phyloP scores from a whole-genome alignment of 805 yeast genomes.

The Wickerhamiella allomyrinae region DNA sequence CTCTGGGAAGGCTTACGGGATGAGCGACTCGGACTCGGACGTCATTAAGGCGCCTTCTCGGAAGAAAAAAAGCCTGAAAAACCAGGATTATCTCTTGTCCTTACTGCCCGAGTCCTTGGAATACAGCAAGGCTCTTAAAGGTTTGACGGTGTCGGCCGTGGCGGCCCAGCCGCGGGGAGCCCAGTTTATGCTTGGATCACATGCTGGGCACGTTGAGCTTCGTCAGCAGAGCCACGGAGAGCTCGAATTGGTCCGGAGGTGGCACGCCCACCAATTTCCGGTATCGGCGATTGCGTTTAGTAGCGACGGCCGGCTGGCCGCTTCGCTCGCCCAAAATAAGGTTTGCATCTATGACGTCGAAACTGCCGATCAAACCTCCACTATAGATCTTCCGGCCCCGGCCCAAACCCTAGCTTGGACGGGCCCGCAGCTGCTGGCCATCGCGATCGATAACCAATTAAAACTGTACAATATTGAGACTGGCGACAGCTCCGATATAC shows the following conservation, averaged over 20 bases:
- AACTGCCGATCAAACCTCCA: neutral
- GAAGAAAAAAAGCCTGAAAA: neutral
- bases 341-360: neutral
- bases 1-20: too few relatives aligned
- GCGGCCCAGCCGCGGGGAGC: neutral
- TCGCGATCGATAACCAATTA: neutral
- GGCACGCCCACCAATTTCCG: neutral
- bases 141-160: neutral
- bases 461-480: neutral
- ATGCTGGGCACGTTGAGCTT: neutral
- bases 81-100: neutral
- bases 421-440: neutral
- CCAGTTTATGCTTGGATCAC: neutral
- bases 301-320: neutral
- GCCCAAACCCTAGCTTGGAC: neutral
- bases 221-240: slow-evolving; percentile 1
- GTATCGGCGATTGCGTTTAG: neutral
- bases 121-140: neutral
- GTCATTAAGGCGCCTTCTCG: neutral
- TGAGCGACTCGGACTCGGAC: slow-evolving; percentile 1
- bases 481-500: neutral
- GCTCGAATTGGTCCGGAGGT: neutral
- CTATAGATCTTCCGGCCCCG: neutral
- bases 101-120: neutral
- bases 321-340: neutral